phyloP scores from a whole-genome alignment of 805 yeast genomes.

The Myxozyma kluyveri region DNA sequence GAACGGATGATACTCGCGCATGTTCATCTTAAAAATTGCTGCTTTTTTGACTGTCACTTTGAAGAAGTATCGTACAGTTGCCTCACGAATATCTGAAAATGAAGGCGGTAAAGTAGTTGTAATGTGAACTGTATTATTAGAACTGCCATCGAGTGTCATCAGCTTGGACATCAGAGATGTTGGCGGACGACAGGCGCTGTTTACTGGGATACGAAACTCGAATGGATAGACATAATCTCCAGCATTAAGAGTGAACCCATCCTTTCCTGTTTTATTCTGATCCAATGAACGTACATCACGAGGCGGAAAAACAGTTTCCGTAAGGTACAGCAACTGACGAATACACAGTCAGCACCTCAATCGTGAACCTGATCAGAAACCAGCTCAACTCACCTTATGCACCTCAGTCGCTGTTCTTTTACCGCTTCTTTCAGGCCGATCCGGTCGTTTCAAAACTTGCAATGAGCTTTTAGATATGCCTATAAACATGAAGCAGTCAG shows the following conservation, averaged over 20 bases:
- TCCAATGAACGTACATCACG: slow-evolving; percentile 26
- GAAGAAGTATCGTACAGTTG: slow-evolving; percentile 45
- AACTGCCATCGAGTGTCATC: slow-evolving; percentile 7
- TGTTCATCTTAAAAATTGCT: slow-evolving; percentile 48
- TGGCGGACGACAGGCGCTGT: slow-evolving; percentile 25
- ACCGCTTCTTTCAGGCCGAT: slow-evolving; percentile 18
- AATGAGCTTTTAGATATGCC: slow-evolving; percentile 33
- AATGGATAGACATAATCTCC: slow-evolving; percentile 41
- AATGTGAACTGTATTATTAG: slow-evolving; percentile 28
- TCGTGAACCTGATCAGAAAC: background rate
- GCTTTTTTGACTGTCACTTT: slow-evolving; percentile 60
- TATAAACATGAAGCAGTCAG: background rate
- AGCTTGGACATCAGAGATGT: slow-evolving; percentile 10
- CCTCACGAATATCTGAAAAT: slow-evolving; percentile 32
- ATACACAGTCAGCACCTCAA: background rate
- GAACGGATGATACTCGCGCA: slow-evolving; percentile 51
- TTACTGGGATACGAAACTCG: slow-evolving; percentile 38
- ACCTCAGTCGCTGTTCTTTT: slow-evolving; percentile 29
- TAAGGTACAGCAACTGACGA: slow-evolving; percentile 33
- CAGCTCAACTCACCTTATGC: slow-evolving; percentile 22
- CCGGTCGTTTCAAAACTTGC: slow-evolving; percentile 26
- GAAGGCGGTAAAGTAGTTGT: slow-evolving; percentile 37
- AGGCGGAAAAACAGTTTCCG: slow-evolving; percentile 41
- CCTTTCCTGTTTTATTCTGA: slow-evolving; percentile 23
- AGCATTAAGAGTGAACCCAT: slow-evolving; percentile 37